Evolutionary conservation across 2,329 filamentous ascomycete genomes (phyloP), one percentile per base, ranked within the genome.

Genomic region (Hypoxylon sp.): DNA sequence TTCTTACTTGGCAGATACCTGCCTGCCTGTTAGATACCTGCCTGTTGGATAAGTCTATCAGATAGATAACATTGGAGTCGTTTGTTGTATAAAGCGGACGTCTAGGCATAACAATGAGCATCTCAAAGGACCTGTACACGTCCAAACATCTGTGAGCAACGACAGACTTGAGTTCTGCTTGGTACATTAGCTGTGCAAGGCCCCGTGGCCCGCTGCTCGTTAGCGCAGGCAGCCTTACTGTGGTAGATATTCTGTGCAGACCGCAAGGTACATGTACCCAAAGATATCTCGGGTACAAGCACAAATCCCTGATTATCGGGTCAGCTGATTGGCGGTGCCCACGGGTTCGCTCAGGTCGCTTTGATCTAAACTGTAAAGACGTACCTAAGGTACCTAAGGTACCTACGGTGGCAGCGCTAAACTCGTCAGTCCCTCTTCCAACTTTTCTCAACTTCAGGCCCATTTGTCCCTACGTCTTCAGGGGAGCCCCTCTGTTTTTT

Each of bases 331-430:
- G 64, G 66, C n/a, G 21, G 58, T 42, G 58, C n/a, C n/a, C 31
- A 29, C 35, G 7, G 21, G 4, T 17, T 46, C 10, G n/a, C n/a
- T n/a, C n/a, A n/a, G n/a, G n/a, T 35, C 48, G 46, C 59, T 53
- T 29, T 17, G 33, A 31, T 15, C n/a, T 26, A 46, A 50, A 57
- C n/a, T n/a, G n/a, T n/a, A n/a, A n/a, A n/a, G n/a, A n/a, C n/a
- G n/a, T n/a, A n/a, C n/a, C n/a, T n/a, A n/a, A n/a, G n/a, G n/a
- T n/a, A n/a, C n/a, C n/a, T n/a, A n/a, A n/a, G n/a, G n/a, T n/a
- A n/a, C n/a, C n/a, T n/a, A n/a, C n/a, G 53, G 54, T 55, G 48
- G 60, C 51, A 67, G 66, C 66, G 66, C 66, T 68, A 68, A 66
- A 27, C 62, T 65, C 62, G 61, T 63, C 62, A 63, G 58, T 54